A percentile compares a stretch with the other conserved stretches of the same genome.
These are phyloP conservation scores for Parasitella parasitica DNA, from an alignment of 371 early-diverging fungal genomes.

Conservation along the genomic window DNA sequence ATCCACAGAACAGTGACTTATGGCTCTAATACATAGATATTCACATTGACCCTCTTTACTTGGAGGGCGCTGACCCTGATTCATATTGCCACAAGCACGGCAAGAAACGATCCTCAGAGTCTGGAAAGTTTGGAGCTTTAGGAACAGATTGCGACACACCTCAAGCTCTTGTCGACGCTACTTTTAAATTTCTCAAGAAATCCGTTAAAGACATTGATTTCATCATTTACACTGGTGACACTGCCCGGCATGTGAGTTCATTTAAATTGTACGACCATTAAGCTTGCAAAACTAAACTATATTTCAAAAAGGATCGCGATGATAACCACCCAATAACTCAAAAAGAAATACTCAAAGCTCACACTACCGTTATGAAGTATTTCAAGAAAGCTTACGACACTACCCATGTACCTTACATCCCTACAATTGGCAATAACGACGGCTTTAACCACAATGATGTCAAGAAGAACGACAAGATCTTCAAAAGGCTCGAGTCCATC, in stretches of 20 bases:
- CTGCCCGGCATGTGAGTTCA: constrained; percentile 42
- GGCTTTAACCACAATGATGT: constrained; percentile 30
- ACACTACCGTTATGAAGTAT: constrained; percentile 28
- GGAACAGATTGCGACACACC: constrained; percentile 44
- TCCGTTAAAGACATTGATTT: constrained; percentile 39
- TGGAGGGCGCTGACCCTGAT: constrained; percentile 26
- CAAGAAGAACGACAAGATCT: constrained; percentile 20
- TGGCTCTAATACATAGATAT: constrained; percentile 28
- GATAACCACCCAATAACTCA: constrained; percentile 17
- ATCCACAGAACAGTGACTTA: no score
- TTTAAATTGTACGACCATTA: constrained; percentile 8
- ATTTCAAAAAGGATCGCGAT: constrained; percentile 36
- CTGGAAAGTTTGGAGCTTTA: constrained; percentile 41
- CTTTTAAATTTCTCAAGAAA: constrained; percentile 40
- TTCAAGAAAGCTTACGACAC: constrained; percentile 32
- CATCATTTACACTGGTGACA: constrained; percentile 54
- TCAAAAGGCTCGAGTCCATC: constrained; percentile 20
- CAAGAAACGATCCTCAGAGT: constrained; percentile 4
- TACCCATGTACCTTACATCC: constrained; percentile 28
- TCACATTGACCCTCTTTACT: constrained; percentile 38
- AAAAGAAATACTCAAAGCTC: constrained; percentile 30
- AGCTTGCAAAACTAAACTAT: no score
- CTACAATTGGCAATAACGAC: constrained; percentile 54
- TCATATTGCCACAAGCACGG: constrained; percentile 28
- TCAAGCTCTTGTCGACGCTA: constrained; percentile 27